These are phyloP conservation scores for Rhododendron vialii DNA, from an alignment of 148 eudicot species.

Conservation along the genomic window DNA sequence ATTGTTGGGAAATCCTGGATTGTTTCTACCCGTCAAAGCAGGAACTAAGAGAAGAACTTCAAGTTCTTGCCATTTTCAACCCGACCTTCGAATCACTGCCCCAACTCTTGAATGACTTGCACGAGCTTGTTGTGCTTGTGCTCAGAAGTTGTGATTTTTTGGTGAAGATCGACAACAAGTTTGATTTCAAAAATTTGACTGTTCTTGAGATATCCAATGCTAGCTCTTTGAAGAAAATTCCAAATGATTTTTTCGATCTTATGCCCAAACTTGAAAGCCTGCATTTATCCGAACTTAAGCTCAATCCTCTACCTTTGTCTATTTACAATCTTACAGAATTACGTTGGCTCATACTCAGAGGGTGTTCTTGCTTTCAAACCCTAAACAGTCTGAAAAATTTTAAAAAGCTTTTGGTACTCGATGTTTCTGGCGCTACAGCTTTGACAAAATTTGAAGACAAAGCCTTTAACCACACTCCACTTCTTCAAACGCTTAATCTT, in stretches of 20 bases:
- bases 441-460: conserved; percentile 6
- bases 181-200: neutral
- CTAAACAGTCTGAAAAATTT: conserved; percentile 8
- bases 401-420: conserved; percentile 18
- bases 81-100: conserved; percentile 16
- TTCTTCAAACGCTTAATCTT: conserved; percentile 27
- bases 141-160: conserved; percentile 30
- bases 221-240: conserved; percentile 3
- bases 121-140: conserved; percentile 18
- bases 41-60: neutral
- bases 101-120: neutral
- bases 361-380: conserved; percentile 14
- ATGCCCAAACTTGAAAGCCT: conserved; percentile 21
- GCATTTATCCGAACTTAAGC: conserved; percentile 20
- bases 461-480: neutral
- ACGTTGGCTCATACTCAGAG: conserved; percentile 24
- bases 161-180: neutral
- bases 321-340: conserved; percentile 16
- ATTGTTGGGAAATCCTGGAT: neutral
- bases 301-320: conserved; percentile 18
- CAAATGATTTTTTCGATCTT: conserved; percentile 1
- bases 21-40: neutral
- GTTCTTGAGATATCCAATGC: conserved; percentile 31
- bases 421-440: conserved; percentile 22
- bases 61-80: conserved; percentile 22